Conservation (phyloP, 768 basidiomycete genomes). For the Suillus cothurnatus region DNA sequence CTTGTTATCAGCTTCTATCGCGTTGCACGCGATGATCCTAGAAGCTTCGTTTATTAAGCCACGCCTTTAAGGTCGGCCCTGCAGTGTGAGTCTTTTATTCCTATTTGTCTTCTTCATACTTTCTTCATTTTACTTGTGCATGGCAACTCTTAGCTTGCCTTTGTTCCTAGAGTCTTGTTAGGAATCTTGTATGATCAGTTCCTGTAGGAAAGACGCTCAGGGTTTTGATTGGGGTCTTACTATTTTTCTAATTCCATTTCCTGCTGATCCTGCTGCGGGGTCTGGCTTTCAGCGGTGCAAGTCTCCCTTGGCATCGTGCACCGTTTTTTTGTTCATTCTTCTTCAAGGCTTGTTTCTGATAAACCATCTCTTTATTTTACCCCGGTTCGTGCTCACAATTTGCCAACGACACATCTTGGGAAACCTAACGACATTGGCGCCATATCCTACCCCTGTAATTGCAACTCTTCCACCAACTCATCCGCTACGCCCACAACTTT, state of each 20-base stretch:
- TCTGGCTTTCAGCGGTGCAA: not conserved
- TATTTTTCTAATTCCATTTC: not conserved
- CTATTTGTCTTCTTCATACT: constrained; percentile 2
- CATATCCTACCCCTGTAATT: constrained; percentile 13
- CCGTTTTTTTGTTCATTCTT: constrained; percentile 5
- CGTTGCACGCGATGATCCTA: constrained; percentile 2
- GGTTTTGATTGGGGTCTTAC: not conserved
- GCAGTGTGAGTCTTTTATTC: not conserved
- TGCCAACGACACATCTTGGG: constrained; percentile 8
- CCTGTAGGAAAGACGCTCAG: not conserved
- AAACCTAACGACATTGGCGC: constrained; percentile 9
- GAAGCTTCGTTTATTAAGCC: constrained; percentile 1
- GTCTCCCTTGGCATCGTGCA: constrained; percentile 10
- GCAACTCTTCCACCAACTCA: constrained; percentile 24
- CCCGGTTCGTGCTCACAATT: constrained; percentile 6
- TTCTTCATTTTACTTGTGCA: constrained; percentile 1
- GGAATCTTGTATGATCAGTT: not conserved
- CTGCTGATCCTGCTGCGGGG: not conserved
- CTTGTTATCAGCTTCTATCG: not conserved
- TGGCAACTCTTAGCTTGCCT: not conserved
- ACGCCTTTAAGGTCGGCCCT: constrained; percentile 3
- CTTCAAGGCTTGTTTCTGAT: constrained; percentile 11
- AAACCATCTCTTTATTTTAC: constrained; percentile 9
- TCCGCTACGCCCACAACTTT: constrained; percentile 22
- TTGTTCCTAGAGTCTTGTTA: constrained; percentile 1